Base-by-base conservation (phyloP, 31 red algal genomes). In the Asparagopsis taxiformis region DNA sequence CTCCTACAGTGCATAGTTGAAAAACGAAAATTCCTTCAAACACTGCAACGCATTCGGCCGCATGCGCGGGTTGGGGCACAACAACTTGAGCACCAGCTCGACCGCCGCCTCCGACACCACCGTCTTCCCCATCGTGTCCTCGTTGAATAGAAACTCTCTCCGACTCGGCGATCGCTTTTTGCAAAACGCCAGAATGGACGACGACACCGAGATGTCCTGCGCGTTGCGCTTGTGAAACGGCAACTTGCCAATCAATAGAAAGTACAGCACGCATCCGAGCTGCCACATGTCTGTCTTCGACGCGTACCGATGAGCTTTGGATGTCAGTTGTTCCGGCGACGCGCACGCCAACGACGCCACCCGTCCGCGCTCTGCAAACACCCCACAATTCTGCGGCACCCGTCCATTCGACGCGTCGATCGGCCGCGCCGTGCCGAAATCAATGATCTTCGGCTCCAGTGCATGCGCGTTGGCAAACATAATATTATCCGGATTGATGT, bases 401-500 rank as follows among this genome's bases (percentile, higher is more conserved):
- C 79, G 79, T 9, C 79, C 79, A 28, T 69, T 83, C 3, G 79
- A 53, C 19, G 79, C 56, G 24, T 83, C 59, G 52, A 83, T 83
- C 15, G 79, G 79, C 19, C 79, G 65, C 5, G 66, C 67, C 5
- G 79, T 83, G 13, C 87, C 87, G 78, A 96, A 96, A 59, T 96
- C 93, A 39, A 85, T 84, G 38, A 96, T 59, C 68, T 96, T 96
- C 10, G 84, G 72, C 24, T 89, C 75, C 55, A 88, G 30, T 15
- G 72, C 60, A 0, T 34, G n/a, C 13, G 55, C 75, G 30, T 50
- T 34, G 29, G 59, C n/a, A 53, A 81, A 81, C 1, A 90, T 37
- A 15, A 90, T 48, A 24, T 90, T 90, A 21, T 73, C 66, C 6
- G 85, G 85, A 66, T 85, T 92, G 23, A 97, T 79, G 62, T 97